phyloP scores from a whole-genome alignment of 345 rosid species.

The Clarkia xantiana region DNA sequence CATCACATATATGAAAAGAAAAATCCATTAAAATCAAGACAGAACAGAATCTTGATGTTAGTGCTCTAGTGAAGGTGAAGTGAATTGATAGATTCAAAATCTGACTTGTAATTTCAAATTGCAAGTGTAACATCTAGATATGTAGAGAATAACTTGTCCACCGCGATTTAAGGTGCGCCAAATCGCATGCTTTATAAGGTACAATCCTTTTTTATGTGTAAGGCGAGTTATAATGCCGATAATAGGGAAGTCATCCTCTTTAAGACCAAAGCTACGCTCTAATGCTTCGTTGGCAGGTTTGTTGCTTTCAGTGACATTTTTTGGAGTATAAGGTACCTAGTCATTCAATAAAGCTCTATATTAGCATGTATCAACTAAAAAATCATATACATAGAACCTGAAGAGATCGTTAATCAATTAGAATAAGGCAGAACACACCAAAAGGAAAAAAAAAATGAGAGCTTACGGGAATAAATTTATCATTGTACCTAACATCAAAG shows the following conservation, averaged over 20 bases:
- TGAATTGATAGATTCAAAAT: too few species aligned
- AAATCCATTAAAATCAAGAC: neutral
- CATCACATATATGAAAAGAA: neutral
- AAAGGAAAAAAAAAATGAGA: neutral
- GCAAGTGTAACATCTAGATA: neutral
- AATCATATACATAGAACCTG: too few species aligned
- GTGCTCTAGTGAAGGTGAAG: too few species aligned
- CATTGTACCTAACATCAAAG: too few species aligned
- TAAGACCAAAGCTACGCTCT: conserved; percentile 60
- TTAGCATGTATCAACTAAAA: too few species aligned
- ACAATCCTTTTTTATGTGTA: conserved; percentile 93
- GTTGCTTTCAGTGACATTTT: conserved; percentile 74
- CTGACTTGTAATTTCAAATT: neutral
- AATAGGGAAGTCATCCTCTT: conserved; percentile 44
- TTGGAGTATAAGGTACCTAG: conserved; percentile 61
- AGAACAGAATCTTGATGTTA: too few species aligned
- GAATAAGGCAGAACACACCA: too few species aligned
- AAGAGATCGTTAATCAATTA: too few species aligned
- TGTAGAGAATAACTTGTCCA: conserved; percentile 48
- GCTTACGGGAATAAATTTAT: conserved; percentile 68
- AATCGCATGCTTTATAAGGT: conserved; percentile 84
- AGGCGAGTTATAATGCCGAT: conserved; percentile 81
- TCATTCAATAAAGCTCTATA: too few species aligned
- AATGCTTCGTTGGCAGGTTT: conserved; percentile 75
- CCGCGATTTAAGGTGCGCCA: conserved; percentile 57